These are phyloP conservation scores for Hortiboletus flavorubellus DNA, from an alignment of 768 basidiomycete genomes.

Conservation along the genomic window DNA sequence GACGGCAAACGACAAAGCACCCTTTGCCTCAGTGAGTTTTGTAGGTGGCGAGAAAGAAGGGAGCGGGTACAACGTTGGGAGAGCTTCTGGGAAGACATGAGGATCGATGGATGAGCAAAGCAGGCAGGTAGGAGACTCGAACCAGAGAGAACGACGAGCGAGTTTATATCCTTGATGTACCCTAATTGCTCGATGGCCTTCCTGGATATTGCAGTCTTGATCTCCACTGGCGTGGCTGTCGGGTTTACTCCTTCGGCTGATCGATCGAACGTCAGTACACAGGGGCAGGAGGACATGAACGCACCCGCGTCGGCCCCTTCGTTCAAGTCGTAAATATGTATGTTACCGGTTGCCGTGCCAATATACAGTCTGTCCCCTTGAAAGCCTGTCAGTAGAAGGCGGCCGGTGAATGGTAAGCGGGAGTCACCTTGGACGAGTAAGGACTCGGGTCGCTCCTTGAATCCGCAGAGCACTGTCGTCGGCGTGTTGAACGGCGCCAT, in stretches of 20 bases:
- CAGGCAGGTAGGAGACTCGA: slow-evolving; percentile 14
- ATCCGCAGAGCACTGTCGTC: slow-evolving; percentile 25
- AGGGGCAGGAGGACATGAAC: slow-evolving; percentile 20
- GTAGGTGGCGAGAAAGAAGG: slow-evolving; percentile 70
- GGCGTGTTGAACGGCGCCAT: slow-evolving; percentile 35
- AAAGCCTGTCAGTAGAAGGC: not conserved
- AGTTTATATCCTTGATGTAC: slow-evolving; percentile 81
- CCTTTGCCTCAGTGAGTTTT: slow-evolving; percentile 70
- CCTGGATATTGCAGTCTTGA: slow-evolving; percentile 60
- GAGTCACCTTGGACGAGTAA: slow-evolving; percentile 29
- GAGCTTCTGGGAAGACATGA: slow-evolving; percentile 50
- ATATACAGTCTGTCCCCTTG: slow-evolving; percentile 60
- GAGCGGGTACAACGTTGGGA: slow-evolving; percentile 71
- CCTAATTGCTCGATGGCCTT: slow-evolving; percentile 86
- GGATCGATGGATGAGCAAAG: not conserved
- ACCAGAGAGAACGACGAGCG: slow-evolving; percentile 85
- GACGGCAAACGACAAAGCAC: slow-evolving; percentile 79
- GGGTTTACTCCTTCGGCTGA: slow-evolving; percentile 5
- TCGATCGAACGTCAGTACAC: slow-evolving; percentile 8
- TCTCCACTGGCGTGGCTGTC: slow-evolving; percentile 47
- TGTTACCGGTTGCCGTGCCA: slow-evolving; percentile 54
- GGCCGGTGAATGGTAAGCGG: not conserved
- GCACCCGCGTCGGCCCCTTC: slow-evolving; percentile 39
- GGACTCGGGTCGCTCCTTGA: slow-evolving; percentile 37
- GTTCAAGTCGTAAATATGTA: slow-evolving; percentile 50